Evolutionary conservation across 2,329 filamentous ascomycete genomes (phyloP).

Genomic region (Apiospora sp.): DNA sequence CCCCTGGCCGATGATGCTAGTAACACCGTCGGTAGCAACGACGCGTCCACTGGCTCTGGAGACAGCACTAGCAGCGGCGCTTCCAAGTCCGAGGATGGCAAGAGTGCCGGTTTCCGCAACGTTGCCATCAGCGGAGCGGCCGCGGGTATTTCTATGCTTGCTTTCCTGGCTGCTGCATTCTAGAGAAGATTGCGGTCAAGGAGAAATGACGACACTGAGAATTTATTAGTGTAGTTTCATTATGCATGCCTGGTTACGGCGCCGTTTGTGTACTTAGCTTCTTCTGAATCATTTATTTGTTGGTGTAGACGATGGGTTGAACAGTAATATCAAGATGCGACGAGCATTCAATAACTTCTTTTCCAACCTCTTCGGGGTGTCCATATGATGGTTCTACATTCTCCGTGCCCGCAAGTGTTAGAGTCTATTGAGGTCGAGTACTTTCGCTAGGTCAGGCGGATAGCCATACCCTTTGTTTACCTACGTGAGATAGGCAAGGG

Average conservation of each 20-base stretch:
- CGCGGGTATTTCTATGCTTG: conserved; percentile 21
- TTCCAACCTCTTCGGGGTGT: too few relatives aligned
- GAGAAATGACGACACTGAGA: conserved; percentile 10
- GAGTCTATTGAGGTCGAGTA: neutral
- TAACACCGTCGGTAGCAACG: conserved; percentile 35
- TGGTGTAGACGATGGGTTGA: neutral
- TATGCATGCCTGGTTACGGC: conserved; percentile 18
- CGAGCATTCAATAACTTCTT: neutral
- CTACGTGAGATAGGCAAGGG: neutral
- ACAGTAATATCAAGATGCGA: neutral
- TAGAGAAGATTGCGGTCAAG: conserved; percentile 13
- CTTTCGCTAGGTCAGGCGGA: neutral
- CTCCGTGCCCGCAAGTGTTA: neutral
- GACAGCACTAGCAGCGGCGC: neutral
- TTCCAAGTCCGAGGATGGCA: neutral
- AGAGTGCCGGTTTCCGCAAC: conserved; percentile 23
- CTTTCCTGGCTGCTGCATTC: conserved; percentile 9
- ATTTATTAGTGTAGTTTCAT: conserved; percentile 17
- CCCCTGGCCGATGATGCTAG: conserved; percentile 33
- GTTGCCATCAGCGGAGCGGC: conserved; percentile 19
- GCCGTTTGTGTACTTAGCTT: conserved; percentile 17
- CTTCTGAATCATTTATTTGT: neutral
- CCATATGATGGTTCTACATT: neutral
- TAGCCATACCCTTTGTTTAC: neutral
- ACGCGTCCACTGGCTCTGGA: conserved; percentile 20